phyloP scores from a whole-genome alignment of 306 rosid genomes.

The Lupinus albus region DNA sequence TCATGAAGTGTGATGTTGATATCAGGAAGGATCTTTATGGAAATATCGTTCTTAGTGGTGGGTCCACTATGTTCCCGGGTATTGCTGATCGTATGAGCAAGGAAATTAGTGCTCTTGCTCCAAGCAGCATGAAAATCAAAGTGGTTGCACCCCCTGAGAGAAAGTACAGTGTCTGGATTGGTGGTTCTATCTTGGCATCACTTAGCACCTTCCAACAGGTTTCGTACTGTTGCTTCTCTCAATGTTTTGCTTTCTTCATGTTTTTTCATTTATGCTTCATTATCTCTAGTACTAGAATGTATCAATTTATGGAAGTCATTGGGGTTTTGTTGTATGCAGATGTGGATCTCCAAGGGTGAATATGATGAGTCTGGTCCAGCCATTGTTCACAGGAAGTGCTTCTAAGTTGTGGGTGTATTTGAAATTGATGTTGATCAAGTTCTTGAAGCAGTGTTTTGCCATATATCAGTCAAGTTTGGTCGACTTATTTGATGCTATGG shows the following conservation, averaged over 20 bases:
- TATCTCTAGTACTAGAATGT: neutral
- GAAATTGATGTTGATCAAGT: slow-evolving; percentile 40
- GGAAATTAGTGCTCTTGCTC: slow-evolving; percentile 77
- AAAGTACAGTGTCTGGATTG: slow-evolving; percentile 82
- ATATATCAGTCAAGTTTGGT: slow-evolving; percentile 55
- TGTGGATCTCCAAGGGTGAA: slow-evolving; percentile 81
- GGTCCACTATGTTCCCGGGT: slow-evolving; percentile 79
- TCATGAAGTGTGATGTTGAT: slow-evolving; percentile 82
- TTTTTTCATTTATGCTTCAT: neutral
- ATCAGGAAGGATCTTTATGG: slow-evolving; percentile 77
- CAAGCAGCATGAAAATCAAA: slow-evolving; percentile 84
- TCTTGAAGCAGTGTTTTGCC: slow-evolving; percentile 45
- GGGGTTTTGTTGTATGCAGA: slow-evolving; percentile 48
- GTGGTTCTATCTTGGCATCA: slow-evolving; percentile 80
- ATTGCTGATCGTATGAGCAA: slow-evolving; percentile 84
- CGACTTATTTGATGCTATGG: slow-evolving; percentile 52
- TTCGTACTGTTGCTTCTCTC: neutral
- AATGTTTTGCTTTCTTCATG: neutral
- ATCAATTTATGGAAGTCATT: neutral
- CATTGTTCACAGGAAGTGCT: slow-evolving; percentile 76
- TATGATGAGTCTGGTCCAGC: slow-evolving; percentile 80
- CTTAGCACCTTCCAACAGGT: slow-evolving; percentile 82
- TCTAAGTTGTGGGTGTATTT: slow-evolving; percentile 47
- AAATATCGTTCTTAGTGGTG: slow-evolving; percentile 76
- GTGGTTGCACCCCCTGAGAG: slow-evolving; percentile 82